Percentiles rank a stretch among this genome's conserved stretches.
Evolutionary conservation across 106 monocot species (phyloP).

Genomic region (Dioscorea alata): DNA sequence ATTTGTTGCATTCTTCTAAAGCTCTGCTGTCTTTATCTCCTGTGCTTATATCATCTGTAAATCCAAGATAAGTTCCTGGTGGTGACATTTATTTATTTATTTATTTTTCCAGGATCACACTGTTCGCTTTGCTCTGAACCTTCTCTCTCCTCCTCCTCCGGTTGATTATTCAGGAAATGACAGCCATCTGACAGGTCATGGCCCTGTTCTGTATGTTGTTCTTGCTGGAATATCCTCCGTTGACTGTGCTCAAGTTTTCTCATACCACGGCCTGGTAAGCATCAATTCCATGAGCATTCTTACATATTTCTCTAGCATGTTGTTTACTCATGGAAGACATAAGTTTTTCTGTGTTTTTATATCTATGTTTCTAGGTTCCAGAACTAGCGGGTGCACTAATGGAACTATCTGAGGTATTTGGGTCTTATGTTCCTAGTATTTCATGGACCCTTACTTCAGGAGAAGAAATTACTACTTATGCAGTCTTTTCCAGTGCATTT

Average conservation of each 20-base stretch:
- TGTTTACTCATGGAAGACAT: neutral
- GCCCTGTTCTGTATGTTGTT: slow-evolving; percentile 68
- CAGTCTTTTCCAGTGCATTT: slow-evolving; percentile 95
- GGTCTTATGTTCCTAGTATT: slow-evolving; percentile 60
- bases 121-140: slow-evolving; percentile 73
- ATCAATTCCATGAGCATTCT: neutral
- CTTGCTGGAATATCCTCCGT: slow-evolving; percentile 92
- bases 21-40: too few relatives aligned
- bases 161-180: slow-evolving; percentile 59
- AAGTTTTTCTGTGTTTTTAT: slow-evolving; percentile 3
- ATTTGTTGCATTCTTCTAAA: neutral
- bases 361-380: slow-evolving; percentile 54
- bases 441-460: slow-evolving; percentile 54
- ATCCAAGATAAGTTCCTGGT: neutral
- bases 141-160: slow-evolving; percentile 78
- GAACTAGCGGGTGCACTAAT: slow-evolving; percentile 94
- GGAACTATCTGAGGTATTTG: slow-evolving; percentile 92
- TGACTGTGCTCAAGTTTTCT: slow-evolving; percentile 89
- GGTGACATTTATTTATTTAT: neutral
- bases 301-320: too few relatives aligned
- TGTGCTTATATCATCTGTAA: neutral
- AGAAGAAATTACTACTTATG: slow-evolving; percentile 63
- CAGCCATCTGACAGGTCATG: slow-evolving; percentile 85
- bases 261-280: slow-evolving; percentile 93
- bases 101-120: slow-evolving; percentile 60